Evolutionary conservation across 306 rosid genomes (phyloP), one percentile per base, ranked within the genome.

Genomic region (Ammopiptanthus mongolicus): DNA sequence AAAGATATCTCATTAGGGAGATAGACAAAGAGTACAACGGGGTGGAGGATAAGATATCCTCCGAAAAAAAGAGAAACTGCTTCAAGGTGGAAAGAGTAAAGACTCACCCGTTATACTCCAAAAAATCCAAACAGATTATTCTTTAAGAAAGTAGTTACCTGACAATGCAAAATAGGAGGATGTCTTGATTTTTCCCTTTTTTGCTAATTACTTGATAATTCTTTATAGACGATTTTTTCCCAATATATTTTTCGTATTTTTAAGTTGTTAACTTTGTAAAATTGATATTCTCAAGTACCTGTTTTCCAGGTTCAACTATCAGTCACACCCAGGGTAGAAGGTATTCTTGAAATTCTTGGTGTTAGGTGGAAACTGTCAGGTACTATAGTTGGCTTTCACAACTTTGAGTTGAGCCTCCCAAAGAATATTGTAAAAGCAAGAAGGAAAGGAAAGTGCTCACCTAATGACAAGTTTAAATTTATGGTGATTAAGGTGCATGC

Each of bases 291-390:
- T 64, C 31, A 50, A 46, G 19, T 76, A n/a, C 69, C 47, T 60
- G 69, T 65, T 70, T 70, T 67, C 89, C 87, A 95, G 99, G 95
- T 95, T 87, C 96, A 90, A 86, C 86, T 95, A 60, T 88, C 90
- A 22, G 97, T 92, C 50, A 90, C 91, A 76, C 99, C 99, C 19
- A 82, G 65, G 74, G 78, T 79, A 37, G 98, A 90, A 60, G 98
- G 99, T 53, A 71, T 86, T 50, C 89, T 95, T 80, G 90, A 85
- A 80, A 86, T 95, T 84, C 81, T 85, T 75, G 99, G 99, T 71
- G 88, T 90, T 59, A 82, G 86, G 82, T 95, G 99, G 99, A 95
- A 87, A 66, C 81, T 95, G 78, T 92, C 96, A 3, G 93, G 88
- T 71, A 68, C 84, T 41, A 88, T 95, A 77, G 79, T 87, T 64